Percentiles rank a stretch among this genome's conserved stretches.
Evolutionary conservation across 495 filamentous ascomycete genomes (phyloP).

Genomic region (Jackrogersella minutella): DNA sequence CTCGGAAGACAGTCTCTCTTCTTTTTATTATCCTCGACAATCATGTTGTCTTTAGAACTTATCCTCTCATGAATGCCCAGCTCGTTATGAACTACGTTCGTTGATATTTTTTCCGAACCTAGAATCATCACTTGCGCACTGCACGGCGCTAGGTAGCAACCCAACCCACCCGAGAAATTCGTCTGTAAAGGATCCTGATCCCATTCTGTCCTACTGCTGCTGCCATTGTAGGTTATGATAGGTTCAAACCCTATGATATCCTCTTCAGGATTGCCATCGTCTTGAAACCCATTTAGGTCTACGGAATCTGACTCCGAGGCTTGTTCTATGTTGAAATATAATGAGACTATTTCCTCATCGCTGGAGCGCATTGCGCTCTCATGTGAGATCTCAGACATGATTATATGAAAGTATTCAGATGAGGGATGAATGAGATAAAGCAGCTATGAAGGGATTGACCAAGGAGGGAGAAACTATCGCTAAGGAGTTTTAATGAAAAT

Average conservation of each 20-base stretch:
- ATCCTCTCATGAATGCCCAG: background rate
- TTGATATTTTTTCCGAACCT: background rate
- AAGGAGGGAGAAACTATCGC: too few relatives aligned
- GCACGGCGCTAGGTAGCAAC: slow-evolving; percentile 7
- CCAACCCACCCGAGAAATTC: slow-evolving; percentile 16
- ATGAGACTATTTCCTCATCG: too few relatives aligned
- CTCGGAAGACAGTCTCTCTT: background rate
- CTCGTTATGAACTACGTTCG: background rate
- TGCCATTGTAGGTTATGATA: background rate
- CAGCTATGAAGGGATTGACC: too few relatives aligned
- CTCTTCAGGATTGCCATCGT: too few relatives aligned
- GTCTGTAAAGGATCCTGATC: background rate
- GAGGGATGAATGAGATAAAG: too few relatives aligned
- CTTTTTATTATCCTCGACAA: background rate
- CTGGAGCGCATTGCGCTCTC: too few relatives aligned
- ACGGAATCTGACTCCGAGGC: too few relatives aligned
- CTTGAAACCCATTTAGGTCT: too few relatives aligned
- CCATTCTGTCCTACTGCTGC: background rate
- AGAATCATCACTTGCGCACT: slow-evolving; percentile 11
- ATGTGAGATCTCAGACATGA: too few relatives aligned
- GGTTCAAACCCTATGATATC: slow-evolving; percentile 5
- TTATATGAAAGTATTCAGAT: too few relatives aligned
- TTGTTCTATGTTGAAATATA: too few relatives aligned
- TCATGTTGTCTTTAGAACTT: background rate
- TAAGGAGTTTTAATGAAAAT: too few relatives aligned